Base-by-base conservation (phyloP, 2,329 filamentous ascomycete genomes). In the Penicillium palitans region DNA sequence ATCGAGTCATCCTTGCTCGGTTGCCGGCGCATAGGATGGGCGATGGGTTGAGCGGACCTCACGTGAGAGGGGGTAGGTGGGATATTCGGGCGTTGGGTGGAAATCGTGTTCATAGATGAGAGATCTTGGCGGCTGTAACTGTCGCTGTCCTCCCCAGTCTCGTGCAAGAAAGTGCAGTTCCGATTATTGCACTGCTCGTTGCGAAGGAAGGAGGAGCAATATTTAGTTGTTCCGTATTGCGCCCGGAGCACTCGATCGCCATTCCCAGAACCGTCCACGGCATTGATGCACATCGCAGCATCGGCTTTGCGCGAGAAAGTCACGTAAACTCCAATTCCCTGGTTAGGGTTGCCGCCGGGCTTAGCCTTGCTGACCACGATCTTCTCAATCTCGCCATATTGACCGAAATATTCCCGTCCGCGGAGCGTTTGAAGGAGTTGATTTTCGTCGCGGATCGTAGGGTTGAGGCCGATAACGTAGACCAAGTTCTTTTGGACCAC, bases 401-500 rank as follows among this genome's bases (percentile, higher is more conserved):
- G 95, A 6, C 95, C 95, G 70, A 99, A 99, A 73, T 97, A 99
- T 70, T 97, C 90, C 49, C 87, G 87, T 61, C 93, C 93, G 57
- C 96, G 88, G 47, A 99, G 80, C 0, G 93, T 97, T 75, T 93
- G 91, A 47, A 98, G 83, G 3, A 99, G 82, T 58, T 78, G 75
- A 67, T 93, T 91, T 72, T 98, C 93, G 77, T 99, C 95, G 63
- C 91, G 89, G 61, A 96, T 91, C 35, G 89, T 93, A 13, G 95
- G 95, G 62, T 90, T 96, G 27, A 99, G 82, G 51, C 95, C 95
- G 37, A 96, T 96, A 63, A 99, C 93, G 76, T 99, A 99, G 64
- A 99, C 95, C 46, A 99, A 85, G 72, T 99, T 99, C 81, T 98
- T 98, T 78, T 99, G 95, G 41, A 98, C 91, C 45, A 99, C 95